Percentiles rank a stretch among this genome's conserved stretches.
Conservation (phyloP, 345 rosid species). For the Brassica incana region DNA sequence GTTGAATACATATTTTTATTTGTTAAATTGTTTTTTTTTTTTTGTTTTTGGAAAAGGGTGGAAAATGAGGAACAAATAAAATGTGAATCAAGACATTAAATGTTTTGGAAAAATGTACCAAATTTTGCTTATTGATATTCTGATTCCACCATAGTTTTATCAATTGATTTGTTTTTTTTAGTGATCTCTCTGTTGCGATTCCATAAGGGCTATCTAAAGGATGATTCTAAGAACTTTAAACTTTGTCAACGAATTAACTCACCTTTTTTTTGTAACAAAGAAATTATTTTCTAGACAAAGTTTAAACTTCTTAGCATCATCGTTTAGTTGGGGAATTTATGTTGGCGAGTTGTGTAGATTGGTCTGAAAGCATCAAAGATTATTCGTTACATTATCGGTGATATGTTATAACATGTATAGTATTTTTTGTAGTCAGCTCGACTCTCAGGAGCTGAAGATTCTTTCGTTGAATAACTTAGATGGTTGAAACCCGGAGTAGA, state of each 20-base stretch:
- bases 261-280: too few relatives aligned
- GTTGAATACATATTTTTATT: constrained; percentile 11
- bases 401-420: background rate
- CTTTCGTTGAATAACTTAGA: background rate
- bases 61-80: constrained; percentile 25
- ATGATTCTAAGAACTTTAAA: background rate
- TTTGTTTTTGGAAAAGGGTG: background rate
- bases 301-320: too few relatives aligned
- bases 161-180: background rate
- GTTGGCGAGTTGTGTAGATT: background rate
- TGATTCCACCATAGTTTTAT: constrained; percentile 20
- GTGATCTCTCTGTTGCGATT: background rate
- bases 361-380: background rate
- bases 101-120: constrained; percentile 7
- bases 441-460: background rate
- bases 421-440: background rate
- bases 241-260: background rate
- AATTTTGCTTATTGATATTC: constrained; percentile 44
- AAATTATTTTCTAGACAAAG: too few relatives aligned
- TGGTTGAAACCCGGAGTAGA: background rate
- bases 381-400: background rate
- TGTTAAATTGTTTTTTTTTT: background rate
- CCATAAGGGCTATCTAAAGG: background rate
- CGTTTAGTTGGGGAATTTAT: background rate
- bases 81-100: constrained; percentile 5